Percentiles rank a stretch among this genome's conserved stretches.
Conservation (phyloP, 1,139 yeast species). For the Taphrina betulina region DNA sequence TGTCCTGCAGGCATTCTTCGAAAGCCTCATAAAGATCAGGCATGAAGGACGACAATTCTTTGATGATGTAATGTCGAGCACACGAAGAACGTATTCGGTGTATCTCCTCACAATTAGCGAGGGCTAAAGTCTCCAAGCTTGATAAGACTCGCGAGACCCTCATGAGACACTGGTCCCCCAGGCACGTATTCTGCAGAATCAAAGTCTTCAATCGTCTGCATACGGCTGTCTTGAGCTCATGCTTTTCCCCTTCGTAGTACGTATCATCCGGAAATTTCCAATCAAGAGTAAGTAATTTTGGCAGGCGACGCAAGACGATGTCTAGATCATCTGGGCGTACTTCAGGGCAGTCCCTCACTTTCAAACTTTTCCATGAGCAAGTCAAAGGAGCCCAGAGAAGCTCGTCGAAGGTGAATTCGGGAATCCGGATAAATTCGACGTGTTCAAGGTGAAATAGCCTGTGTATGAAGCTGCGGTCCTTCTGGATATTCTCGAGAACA, state of each 20-base stretch:
- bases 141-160: conserved; percentile 1
- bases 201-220: conserved; percentile 1
- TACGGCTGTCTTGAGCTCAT: conserved; percentile 2
- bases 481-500: not conserved
- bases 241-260: not conserved
- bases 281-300: not conserved
- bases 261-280: conserved; percentile 9
- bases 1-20: conserved; percentile 10
- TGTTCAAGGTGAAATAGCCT: not conserved
- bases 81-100: conserved; percentile 9
- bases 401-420: conserved; percentile 3
- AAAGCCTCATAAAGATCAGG: conserved; percentile 1
- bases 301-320: conserved; percentile 8
- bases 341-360: conserved; percentile 2
- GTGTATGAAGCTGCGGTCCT: not conserved
- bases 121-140: not conserved
- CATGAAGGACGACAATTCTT: not conserved
- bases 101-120: conserved; percentile 9
- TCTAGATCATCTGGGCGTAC: conserved; percentile 19
- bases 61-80: conserved; percentile 2
- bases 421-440: not conserved
- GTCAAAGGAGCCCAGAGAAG: not conserved
- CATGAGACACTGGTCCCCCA: conserved; percentile 9
- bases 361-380: not conserved
- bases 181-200: conserved; percentile 1